These are phyloP conservation scores for Conidiobolus incongruus DNA, from an alignment of 371 early-diverging fungal species.

Conservation along the genomic window DNA sequence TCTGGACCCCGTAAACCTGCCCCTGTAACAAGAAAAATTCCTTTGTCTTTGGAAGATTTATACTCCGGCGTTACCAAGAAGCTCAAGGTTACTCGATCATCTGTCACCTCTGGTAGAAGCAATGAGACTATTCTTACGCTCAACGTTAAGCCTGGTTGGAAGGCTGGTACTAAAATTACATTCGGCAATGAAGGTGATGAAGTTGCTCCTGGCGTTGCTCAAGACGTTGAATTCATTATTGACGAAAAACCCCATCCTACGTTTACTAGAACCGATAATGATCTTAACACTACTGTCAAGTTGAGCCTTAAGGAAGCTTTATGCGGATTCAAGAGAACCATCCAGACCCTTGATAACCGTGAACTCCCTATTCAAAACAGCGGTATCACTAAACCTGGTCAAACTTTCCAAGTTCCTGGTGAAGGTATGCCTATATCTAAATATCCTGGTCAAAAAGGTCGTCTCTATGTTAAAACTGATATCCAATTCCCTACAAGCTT, in stretches of 20 bases:
- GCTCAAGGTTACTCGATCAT: conserved; percentile 82
- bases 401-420: conserved; percentile 39
- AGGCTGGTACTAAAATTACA: conserved; percentile 91
- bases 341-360: conserved; percentile 61
- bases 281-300: conserved; percentile 38
- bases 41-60: conserved; percentile 79
- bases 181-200: conserved; percentile 91
- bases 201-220: conserved; percentile 41
- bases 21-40: conserved; percentile 42
- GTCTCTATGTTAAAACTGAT: conserved; percentile 49
- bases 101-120: conserved; percentile 22
- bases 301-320: conserved; percentile 63
- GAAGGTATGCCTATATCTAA: conserved; percentile 91
- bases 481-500: conserved; percentile 65
- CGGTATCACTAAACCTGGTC: conserved; percentile 42
- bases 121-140: conserved; percentile 72
- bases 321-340: conserved; percentile 44
- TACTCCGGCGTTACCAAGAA: conserved; percentile 78
- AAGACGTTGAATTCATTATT: conserved; percentile 87
- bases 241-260: conserved; percentile 78
- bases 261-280: conserved; percentile 80
- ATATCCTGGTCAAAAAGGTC: conserved; percentile 61
- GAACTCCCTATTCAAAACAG: conserved; percentile 31
- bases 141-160: conserved; percentile 91
- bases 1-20: conserved; percentile 11